Conservation (phyloP, 352 stramenopile genomes). For the Phytophthora sp. region DNA sequence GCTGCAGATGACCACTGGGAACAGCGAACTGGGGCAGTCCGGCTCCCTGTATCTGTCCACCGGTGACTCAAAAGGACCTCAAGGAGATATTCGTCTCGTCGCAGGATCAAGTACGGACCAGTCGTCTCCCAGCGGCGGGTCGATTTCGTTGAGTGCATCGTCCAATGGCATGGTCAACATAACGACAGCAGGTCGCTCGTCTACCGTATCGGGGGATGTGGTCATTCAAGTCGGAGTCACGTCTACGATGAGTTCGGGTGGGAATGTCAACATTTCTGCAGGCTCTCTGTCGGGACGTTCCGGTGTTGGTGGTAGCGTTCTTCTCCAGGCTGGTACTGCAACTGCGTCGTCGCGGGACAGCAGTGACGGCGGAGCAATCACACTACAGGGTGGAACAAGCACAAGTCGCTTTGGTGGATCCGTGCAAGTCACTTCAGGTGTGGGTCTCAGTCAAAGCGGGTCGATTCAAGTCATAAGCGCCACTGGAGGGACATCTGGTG, state of each 20-base stretch:
- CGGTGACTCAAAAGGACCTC: conserved; percentile 8
- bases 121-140: conserved; percentile 10
- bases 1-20: conserved; percentile 16
- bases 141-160: conserved; percentile 9
- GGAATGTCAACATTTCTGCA: conserved; percentile 22
- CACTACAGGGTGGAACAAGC: conserved; percentile 3
- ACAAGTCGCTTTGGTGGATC: conserved; percentile 11
- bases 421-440: conserved; percentile 13
- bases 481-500: not conserved
- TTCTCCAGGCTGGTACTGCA: conserved; percentile 13
- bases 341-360: conserved; percentile 4
- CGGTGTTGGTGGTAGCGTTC: conserved; percentile 9
- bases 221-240: conserved; percentile 4
- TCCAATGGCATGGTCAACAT: conserved; percentile 3
- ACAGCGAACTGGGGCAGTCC: conserved; percentile 9
- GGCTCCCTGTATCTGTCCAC: conserved; percentile 17
- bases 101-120: conserved; percentile 11
- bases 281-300: conserved; percentile 11
- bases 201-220: conserved; percentile 8
- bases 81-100: conserved; percentile 14
- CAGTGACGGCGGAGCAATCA: conserved; percentile 8
- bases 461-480: conserved; percentile 8
- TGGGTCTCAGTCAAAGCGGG: conserved; percentile 7
- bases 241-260: conserved; percentile 7
- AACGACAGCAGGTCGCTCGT: conserved; percentile 7